These are phyloP conservation scores for Ceratocystis smalleyi DNA, from an alignment of 2,329 filamentous ascomycete genomes.

Conservation along the genomic window DNA sequence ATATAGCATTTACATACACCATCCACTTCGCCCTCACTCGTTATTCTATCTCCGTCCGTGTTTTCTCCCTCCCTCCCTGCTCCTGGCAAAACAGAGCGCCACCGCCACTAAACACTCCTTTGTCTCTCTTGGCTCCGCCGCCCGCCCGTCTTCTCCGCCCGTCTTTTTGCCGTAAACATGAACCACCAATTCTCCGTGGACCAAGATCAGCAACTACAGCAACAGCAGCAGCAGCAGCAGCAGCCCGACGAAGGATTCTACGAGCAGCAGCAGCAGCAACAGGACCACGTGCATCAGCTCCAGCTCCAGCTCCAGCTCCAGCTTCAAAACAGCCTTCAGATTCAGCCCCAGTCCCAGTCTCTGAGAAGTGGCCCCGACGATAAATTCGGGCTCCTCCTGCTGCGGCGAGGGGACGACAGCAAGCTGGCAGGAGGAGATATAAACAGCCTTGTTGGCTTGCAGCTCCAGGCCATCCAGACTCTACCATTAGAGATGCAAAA, in stretches of 20 bases:
- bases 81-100: too few relatives aligned
- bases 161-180: too few relatives aligned
- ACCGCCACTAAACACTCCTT: too few relatives aligned
- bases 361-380: background rate
- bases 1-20: too few relatives aligned
- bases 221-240: background rate
- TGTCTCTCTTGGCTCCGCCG: too few relatives aligned
- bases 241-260: conserved; percentile 16
- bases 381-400: background rate
- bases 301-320: background rate
- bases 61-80: too few relatives aligned
- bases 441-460: background rate
- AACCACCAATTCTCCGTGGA: too few relatives aligned
- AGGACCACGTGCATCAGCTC: background rate
- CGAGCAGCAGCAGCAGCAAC: conserved; percentile 4
- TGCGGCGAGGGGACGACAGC: background rate
- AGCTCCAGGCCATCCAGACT: conserved; percentile 4
- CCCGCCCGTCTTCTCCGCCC: too few relatives aligned
- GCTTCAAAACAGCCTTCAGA: background rate
- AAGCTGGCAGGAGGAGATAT: background rate
- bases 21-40: too few relatives aligned
- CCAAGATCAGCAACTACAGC: too few relatives aligned
- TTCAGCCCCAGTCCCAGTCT: background rate
- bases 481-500: conserved; percentile 9
- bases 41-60: too few relatives aligned